Percentiles rank a stretch among this genome's conserved stretches.
Evolutionary conservation across 2,329 filamentous ascomycete species (phyloP).

Genomic region (Penicillium sp.): DNA sequence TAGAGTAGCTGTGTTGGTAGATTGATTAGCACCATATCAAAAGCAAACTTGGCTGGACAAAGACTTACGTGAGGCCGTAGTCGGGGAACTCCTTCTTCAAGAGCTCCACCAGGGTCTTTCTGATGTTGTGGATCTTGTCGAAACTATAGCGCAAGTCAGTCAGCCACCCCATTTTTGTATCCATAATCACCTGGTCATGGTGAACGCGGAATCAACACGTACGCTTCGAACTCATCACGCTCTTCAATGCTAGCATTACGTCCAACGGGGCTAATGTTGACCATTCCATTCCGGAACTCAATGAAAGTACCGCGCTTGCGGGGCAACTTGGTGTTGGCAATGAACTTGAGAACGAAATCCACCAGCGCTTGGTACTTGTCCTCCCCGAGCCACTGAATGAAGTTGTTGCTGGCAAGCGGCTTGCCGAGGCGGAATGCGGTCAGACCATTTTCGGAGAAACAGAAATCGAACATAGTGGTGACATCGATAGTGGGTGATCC

Average conservation of each 20-base stretch:
- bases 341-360: slow-evolving; percentile 59
- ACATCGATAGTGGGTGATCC: slow-evolving; percentile 68
- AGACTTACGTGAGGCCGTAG: slow-evolving; percentile 76
- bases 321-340: slow-evolving; percentile 60
- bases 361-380: slow-evolving; percentile 63
- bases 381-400: slow-evolving; percentile 91
- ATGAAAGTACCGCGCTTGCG: slow-evolving; percentile 66
- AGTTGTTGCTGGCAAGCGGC: slow-evolving; percentile 72
- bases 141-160: slow-evolving; percentile 47
- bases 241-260: slow-evolving; percentile 81
- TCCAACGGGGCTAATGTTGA: slow-evolving; percentile 63
- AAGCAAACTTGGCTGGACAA: background rate
- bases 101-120: slow-evolving; percentile 70
- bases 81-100: slow-evolving; percentile 80
- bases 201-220: slow-evolving; percentile 15
- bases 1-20: slow-evolving; percentile 66
- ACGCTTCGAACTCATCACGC: slow-evolving; percentile 73
- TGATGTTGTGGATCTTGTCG: slow-evolving; percentile 73
- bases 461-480: slow-evolving; percentile 89
- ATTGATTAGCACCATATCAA: slow-evolving; percentile 7
- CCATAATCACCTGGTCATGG: background rate
- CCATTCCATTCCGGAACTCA: slow-evolving; percentile 65
- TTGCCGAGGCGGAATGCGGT: slow-evolving; percentile 82
- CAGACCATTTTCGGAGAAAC: slow-evolving; percentile 95
- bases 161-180: background rate